A percentile compares a stretch with the other conserved stretches of the same genome.
Conservation (phyloP, 2,329 filamentous ascomycete species). For the Torrubiella hemipterigena region DNA sequence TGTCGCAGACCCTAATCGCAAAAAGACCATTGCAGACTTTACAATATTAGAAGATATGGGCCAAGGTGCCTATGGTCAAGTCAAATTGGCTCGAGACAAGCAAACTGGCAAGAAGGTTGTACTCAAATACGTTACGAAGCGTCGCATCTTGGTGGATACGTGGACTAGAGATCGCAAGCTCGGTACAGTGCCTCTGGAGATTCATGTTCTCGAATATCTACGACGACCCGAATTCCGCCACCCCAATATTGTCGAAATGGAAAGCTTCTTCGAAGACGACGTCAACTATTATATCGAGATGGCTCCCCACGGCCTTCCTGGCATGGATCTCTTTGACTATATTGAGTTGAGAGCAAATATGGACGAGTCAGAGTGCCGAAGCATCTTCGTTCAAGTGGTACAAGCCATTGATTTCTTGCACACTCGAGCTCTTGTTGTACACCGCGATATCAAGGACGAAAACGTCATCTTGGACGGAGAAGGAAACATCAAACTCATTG, state of each 20-base stretch:
- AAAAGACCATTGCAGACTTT: constrained; percentile 85
- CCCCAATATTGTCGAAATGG: constrained; percentile 62
- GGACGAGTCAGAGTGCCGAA: constrained; percentile 87
- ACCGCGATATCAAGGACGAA: constrained; percentile 98
- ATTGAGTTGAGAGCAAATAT: constrained; percentile 94
- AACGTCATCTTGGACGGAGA: constrained; percentile 95
- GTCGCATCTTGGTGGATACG: constrained; percentile 91
- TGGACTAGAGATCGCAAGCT: constrained; percentile 91
- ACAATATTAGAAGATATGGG: constrained; percentile 95
- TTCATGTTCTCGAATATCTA: constrained; percentile 91
- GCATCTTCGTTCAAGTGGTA: constrained; percentile 90
- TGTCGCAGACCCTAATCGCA: constrained; percentile 32
- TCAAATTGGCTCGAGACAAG: constrained; percentile 86
- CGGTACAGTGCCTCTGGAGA: constrained; percentile 90
- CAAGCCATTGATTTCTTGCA: constrained; percentile 85
- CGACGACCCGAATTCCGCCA: constrained; percentile 58
- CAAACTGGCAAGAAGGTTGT: constrained; percentile 74
- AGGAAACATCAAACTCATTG: constrained; percentile 90
- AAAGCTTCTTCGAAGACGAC: constrained; percentile 65
- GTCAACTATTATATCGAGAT: constrained; percentile 99
- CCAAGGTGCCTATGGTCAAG: constrained; percentile 93
- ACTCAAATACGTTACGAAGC: constrained; percentile 95
- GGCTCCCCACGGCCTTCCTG: constrained; percentile 85
- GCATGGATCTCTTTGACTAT: constrained; percentile 98
- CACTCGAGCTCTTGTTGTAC: constrained; percentile 80